These are phyloP conservation scores for Euryodendron excelsum DNA, from an alignment of 148 eudicot genomes.

Conservation along the genomic window DNA sequence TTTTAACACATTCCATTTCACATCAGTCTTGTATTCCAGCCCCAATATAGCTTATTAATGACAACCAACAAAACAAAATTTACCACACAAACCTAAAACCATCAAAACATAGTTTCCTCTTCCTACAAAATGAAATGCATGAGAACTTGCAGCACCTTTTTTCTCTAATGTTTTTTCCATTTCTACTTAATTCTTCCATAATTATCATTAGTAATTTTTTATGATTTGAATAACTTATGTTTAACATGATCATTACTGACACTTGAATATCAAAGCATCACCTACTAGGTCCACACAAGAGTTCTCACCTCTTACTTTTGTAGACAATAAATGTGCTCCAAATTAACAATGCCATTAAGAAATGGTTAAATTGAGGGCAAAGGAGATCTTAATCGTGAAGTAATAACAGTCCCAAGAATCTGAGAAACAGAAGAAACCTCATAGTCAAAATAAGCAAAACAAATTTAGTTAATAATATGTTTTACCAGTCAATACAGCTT, in stretches of 20 bases:
- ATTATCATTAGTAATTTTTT: background rate
- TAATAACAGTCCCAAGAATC: background rate
- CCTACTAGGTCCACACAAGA: background rate
- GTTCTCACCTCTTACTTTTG: background rate
- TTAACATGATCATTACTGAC: background rate
- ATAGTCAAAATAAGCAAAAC: too few relatives aligned
- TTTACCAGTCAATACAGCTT: slow-evolving; percentile 71
- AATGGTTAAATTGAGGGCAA: background rate
- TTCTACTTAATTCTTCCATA: background rate
- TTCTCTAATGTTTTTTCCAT: background rate
- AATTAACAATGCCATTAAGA: background rate
- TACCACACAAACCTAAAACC: background rate
- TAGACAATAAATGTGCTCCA: background rate
- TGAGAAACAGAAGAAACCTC: background rate
- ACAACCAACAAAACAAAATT: background rate
- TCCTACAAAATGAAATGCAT: background rate
- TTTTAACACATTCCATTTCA: background rate
- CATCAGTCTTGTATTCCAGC: background rate
- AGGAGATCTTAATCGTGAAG: background rate
- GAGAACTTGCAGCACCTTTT: background rate
- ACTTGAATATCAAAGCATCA: background rate
- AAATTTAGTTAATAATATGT: background rate
- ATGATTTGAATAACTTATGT: background rate
- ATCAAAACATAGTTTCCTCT: background rate
- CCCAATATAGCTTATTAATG: background rate